Conservation (phyloP, 768 basidiomycete genomes). For the Lepiota venenata region DNA sequence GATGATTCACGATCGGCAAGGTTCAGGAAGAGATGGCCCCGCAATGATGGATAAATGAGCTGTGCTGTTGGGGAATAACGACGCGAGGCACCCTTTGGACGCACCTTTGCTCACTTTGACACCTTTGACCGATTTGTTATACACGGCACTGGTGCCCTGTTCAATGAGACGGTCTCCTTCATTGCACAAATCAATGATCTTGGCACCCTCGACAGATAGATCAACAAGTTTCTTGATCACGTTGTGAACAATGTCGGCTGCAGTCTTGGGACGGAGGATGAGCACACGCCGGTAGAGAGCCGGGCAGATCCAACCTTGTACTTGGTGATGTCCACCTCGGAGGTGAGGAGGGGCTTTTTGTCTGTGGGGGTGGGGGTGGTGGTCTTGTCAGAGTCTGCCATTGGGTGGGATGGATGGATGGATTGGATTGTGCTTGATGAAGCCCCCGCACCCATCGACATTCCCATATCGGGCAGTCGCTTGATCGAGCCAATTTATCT, state of each 20-base stretch:
- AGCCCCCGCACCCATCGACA: slow-evolving; percentile 16
- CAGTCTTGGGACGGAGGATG: slow-evolving; percentile 48
- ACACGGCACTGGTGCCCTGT: slow-evolving; percentile 77
- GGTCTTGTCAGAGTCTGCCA: slow-evolving; percentile 61
- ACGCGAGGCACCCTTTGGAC: slow-evolving; percentile 19
- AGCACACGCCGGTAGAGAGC: slow-evolving; percentile 10
- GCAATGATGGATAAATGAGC: slow-evolving; percentile 7
- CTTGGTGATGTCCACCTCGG: slow-evolving; percentile 78
- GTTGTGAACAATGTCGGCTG: slow-evolving; percentile 85
- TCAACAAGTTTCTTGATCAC: slow-evolving; percentile 85
- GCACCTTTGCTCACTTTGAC: slow-evolving; percentile 85
- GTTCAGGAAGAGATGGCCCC: no score
- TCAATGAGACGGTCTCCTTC: slow-evolving; percentile 95
- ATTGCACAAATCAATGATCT: slow-evolving; percentile 84
- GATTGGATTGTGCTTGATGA: slow-evolving; percentile 10
- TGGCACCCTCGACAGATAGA: slow-evolving; percentile 76
- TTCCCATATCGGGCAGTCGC: slow-evolving; percentile 11
- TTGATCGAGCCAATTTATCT: background rate
- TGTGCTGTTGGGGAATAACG: background rate
- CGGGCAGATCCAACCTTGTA: slow-evolving; percentile 64
- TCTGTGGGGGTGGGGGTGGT: slow-evolving; percentile 37
- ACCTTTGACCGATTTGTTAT: slow-evolving; percentile 89
- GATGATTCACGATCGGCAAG: background rate
- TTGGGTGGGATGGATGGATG: slow-evolving; percentile 25
- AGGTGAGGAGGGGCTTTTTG: slow-evolving; percentile 53